Base-by-base conservation (phyloP, 805 yeast species). In the Ogataea paradorogensis region DNA sequence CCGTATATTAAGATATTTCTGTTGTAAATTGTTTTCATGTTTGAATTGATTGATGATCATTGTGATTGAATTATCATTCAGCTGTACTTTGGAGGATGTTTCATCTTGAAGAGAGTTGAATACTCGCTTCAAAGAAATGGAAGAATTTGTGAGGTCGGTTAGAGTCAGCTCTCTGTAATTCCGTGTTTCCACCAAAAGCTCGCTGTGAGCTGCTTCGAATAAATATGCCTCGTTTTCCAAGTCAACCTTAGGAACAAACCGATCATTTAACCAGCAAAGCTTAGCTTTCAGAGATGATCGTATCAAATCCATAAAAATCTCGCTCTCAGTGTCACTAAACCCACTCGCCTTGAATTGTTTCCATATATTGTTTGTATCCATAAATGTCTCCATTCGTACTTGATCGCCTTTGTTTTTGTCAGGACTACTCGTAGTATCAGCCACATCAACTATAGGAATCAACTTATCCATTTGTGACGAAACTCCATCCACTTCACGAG, bases 201-300 rank as follows among this genome's bases (percentile, higher is more conserved):
- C 98, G 39, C 90, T 82, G 46, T 87, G 87, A 0, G 96, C 96
- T 23, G 96, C 95, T 57, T 89, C 91, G 59, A 88, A 90, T 10
- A 93, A 64, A 56, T 91, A 93, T 15, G 78, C 74, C 53, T 91
- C 96, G 53, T 90, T 91, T 47, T 90, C 96, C 11, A 88, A 65
- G 50, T 88, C 96, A 46, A 79, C 78, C 20, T 63, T 63, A 15
- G 76, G 79, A 4, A 75, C 63, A 56, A 74, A 77, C 42, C 67
- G 68, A 4, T 63, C 58, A 33, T 71, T 67, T 25, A 81, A 62
- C 57, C 72, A 67, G 23, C 70, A 67, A 20, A 80, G 63, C 42
- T 51, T 66, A 49, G 51, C 66, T 51, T 58, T 56, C 24, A 71
- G 42, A 2, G 58, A 52, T 14, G 54, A 47, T 15, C 56, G 41